Evolutionary conservation across 495 filamentous ascomycete genomes (phyloP), one percentile per base, ranked within the genome.

Genomic region (Jackrogersella multiformis): DNA sequence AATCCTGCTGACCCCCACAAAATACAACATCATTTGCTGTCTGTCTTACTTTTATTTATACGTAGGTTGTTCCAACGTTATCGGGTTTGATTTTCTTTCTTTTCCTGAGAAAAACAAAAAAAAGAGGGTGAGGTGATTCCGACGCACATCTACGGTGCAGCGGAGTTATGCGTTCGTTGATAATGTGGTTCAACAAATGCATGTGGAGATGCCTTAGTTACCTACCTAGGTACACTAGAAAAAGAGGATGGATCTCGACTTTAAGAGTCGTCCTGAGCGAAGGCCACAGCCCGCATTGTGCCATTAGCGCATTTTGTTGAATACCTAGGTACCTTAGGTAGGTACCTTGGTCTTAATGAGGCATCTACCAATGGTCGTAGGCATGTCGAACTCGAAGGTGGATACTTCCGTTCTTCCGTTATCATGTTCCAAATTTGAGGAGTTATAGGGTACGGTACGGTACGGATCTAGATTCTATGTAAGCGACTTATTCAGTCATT

Each of bases 1-100:
- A 61, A 52, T 21, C 36, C 58, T 62, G 58, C 58, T 62, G 52
- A 68, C 30, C 58, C 58, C 52, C 58, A 32, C 58, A 62, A 57
- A 62, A 53, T 56, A 46, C 44, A 44, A 68, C 52, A 15, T 44
- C 6, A 20, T 16, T 39, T 51, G 3, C 4, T 5, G 46, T 44
- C 13, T 45, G 13, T 16, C 18, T 44, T 23, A 9, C 12, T 21
- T 30, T 39, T 30, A 21, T 32, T 46, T 44, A 21, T 20, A 44
- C 23, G 12, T 44, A n/a, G 41, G 23, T 28, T 28, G 26, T 30
- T 30, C 24, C 5, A 2, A 49, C 21, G 16, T 62, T 28, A 1
- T 36, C 12, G 13, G 39, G 21, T 15, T 48, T 36, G 2, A n/a
- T 28, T 36, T 41, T 52, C 8, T 32, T 15, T 8, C 32, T 7